These are phyloP conservation scores for Grosmannia serpens DNA, from an alignment of 2,329 filamentous ascomycete genomes.

Conservation along the genomic window DNA sequence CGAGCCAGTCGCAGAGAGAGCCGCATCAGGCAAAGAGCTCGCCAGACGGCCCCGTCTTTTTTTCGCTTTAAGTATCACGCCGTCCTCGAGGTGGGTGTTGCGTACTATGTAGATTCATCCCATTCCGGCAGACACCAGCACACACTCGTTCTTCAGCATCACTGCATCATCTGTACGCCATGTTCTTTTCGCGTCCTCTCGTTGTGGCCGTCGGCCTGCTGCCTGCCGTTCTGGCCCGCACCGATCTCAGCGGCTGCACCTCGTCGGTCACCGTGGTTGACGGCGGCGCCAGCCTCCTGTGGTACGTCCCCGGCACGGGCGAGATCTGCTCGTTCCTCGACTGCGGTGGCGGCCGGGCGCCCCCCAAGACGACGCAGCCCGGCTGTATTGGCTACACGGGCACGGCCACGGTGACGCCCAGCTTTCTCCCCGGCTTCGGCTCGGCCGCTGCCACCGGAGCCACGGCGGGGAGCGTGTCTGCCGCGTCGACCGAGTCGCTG, in stretches of 20 bases:
- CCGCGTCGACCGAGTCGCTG: background rate
- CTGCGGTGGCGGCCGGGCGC: conserved; percentile 56
- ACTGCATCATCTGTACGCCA: background rate
- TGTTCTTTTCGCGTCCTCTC: background rate
- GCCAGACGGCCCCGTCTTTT: background rate
- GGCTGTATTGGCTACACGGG: conserved; percentile 46
- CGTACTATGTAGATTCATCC: no score
- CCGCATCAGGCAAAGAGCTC: background rate
- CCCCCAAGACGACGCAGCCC: conserved; percentile 50
- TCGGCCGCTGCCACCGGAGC: background rate
- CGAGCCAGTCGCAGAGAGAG: background rate
- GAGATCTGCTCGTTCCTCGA: conserved; percentile 54
- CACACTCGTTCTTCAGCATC: no score
- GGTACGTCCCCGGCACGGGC: conserved; percentile 50
- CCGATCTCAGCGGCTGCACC: conserved; percentile 35
- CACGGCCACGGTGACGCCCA: conserved; percentile 41
- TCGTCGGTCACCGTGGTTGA: conserved; percentile 22
- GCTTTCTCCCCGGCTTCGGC: conserved; percentile 29
- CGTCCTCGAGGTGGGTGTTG: no score
- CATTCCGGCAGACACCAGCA: no score
- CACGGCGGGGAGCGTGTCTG: background rate
- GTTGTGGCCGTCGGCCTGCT: conserved; percentile 3
- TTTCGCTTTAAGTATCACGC: background rate
- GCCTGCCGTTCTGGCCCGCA: conserved; percentile 23
- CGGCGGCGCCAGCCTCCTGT: conserved; percentile 36